Percentiles rank a stretch among this genome's conserved stretches.
These are phyloP conservation scores for Colletotrichum destructivum DNA, from an alignment of 2,329 filamentous ascomycete species.

Conservation along the genomic window DNA sequence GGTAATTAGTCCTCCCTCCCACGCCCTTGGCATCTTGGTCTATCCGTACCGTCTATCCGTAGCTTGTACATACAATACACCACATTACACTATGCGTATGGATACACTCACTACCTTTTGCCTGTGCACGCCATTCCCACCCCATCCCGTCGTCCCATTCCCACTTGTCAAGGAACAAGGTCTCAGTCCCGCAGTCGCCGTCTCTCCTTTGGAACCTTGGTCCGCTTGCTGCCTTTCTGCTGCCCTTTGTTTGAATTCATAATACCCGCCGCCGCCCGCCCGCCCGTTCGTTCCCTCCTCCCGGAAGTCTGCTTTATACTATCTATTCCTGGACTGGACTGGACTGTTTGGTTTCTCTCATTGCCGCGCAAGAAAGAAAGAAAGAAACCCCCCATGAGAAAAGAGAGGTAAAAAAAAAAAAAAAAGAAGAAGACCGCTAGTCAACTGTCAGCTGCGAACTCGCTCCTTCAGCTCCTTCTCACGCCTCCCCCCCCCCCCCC, in stretches of 20 bases:
- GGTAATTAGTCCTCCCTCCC: not conserved
- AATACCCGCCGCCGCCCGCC: constrained; percentile 39
- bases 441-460: constrained; percentile 8
- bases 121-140: constrained; percentile 36
- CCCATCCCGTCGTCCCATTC: constrained; percentile 17
- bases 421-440: constrained; percentile 6
- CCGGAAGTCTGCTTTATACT: constrained; percentile 30
- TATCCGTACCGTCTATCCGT: not conserved
- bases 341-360: constrained; percentile 25
- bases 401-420: not conserved
- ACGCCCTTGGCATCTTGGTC: not conserved
- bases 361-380: constrained; percentile 17
- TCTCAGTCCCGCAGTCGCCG: constrained; percentile 39
- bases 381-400: not conserved
- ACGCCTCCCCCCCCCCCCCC: not conserved
- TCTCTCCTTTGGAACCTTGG: constrained; percentile 11
- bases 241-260: constrained; percentile 37
- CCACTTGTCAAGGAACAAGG: constrained; percentile 31
- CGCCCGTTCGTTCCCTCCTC: constrained; percentile 25
- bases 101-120: not conserved
- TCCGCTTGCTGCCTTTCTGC: not conserved
- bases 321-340: constrained; percentile 28
- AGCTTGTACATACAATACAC: not conserved
- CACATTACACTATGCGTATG: too few relatives aligned
- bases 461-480: constrained; percentile 13